Conservation (phyloP, 2,329 filamentous ascomycete species). For the Endothia cerciana region DNA sequence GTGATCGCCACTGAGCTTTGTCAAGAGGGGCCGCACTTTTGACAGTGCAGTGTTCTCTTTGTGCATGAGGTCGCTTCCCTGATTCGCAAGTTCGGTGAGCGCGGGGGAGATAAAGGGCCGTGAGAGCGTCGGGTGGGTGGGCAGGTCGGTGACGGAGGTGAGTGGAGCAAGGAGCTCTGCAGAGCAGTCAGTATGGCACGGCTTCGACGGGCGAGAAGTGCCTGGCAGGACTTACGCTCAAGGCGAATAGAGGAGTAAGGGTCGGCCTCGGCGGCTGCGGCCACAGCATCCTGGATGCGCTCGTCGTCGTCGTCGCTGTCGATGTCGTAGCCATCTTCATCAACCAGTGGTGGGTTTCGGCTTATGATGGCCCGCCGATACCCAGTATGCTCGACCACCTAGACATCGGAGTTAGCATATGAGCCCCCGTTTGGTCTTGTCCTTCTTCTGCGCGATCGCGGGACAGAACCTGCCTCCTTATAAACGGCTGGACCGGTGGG, state of each 20-base stretch:
- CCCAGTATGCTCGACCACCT: slow-evolving; percentile 76
- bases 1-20: slow-evolving; percentile 74
- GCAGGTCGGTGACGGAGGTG: slow-evolving; percentile 73
- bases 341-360: slow-evolving; percentile 72
- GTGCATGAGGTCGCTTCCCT: slow-evolving; percentile 72
- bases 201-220: background rate
- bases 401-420: slow-evolving; percentile 34
- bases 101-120: slow-evolving; percentile 75
- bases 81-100: slow-evolving; percentile 69
- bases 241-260: slow-evolving; percentile 74
- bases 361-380: slow-evolving; percentile 74
- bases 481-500: slow-evolving; percentile 69
- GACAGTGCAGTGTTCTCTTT: slow-evolving; percentile 75
- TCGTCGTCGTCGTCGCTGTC: slow-evolving; percentile 74
- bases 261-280: slow-evolving; percentile 69
- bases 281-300: slow-evolving; percentile 61
- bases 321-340: slow-evolving; percentile 78
- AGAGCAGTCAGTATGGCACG: slow-evolving; percentile 35
- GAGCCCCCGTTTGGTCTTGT: slow-evolving; percentile 19
- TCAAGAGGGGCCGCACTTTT: slow-evolving; percentile 74
- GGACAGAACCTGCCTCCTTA: slow-evolving; percentile 63
- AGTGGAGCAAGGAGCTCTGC: slow-evolving; percentile 75
- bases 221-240: slow-evolving; percentile 59
- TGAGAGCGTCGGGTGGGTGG: slow-evolving; percentile 74
- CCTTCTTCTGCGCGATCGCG: background rate